These are phyloP conservation scores for Lophiotrema nucula DNA, from an alignment of 495 filamentous ascomycete species.

Conservation along the genomic window DNA sequence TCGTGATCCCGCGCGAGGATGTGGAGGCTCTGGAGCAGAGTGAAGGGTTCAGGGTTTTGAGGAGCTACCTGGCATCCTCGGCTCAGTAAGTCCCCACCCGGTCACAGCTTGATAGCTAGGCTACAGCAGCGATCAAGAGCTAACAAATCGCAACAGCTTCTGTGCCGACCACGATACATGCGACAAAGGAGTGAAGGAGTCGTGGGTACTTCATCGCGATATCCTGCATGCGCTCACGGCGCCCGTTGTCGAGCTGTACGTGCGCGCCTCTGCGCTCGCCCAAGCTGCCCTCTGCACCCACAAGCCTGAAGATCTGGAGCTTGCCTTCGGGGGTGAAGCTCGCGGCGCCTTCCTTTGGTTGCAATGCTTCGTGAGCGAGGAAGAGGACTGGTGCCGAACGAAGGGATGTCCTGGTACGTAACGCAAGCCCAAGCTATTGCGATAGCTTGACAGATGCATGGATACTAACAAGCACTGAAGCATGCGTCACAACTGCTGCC, in stretches of 20 bases:
- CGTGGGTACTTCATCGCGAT: slow-evolving; percentile 55
- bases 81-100: slow-evolving; percentile 46
- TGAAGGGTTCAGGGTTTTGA: slow-evolving; percentile 48
- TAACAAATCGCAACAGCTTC: no score
- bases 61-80: slow-evolving; percentile 40
- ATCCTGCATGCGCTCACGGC: slow-evolving; percentile 60
- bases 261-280: slow-evolving; percentile 53
- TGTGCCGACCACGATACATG: slow-evolving; percentile 49
- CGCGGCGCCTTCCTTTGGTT: slow-evolving; percentile 61
- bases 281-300: slow-evolving; percentile 47
- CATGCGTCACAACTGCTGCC: slow-evolving; percentile 55
- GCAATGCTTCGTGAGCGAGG: slow-evolving; percentile 57
- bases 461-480: background rate
- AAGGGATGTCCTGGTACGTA: slow-evolving; percentile 51
- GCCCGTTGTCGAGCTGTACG: slow-evolving; percentile 57
- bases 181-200: slow-evolving; percentile 42
- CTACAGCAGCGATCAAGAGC: no score
- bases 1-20: slow-evolving; percentile 47
- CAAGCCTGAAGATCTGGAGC: slow-evolving; percentile 54
- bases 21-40: slow-evolving; percentile 44
- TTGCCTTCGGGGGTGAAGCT: slow-evolving; percentile 58
- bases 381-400: slow-evolving; percentile 59
- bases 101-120: no score
- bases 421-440: no score
- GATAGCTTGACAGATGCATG: background rate